Conservation (phyloP, 2,329 filamentous ascomycete genomes). For the Periconia sp. region DNA sequence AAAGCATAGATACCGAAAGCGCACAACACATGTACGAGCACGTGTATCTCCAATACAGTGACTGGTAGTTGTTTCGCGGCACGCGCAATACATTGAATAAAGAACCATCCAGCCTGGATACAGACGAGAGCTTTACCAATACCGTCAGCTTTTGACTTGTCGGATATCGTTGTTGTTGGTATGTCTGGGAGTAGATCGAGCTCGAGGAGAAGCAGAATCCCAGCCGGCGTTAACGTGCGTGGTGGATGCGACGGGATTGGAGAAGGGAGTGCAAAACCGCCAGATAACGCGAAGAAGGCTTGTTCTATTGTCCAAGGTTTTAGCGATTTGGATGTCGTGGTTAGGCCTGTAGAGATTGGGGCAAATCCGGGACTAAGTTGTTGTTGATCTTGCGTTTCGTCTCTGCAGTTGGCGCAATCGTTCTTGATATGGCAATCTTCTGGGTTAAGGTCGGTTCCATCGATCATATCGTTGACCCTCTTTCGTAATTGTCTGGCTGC, state of each 20-base stretch:
- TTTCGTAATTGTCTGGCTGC: slow-evolving; percentile 7
- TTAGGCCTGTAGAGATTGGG: too few species aligned
- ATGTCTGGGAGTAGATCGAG: slow-evolving; percentile 16
- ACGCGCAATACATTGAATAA: slow-evolving; percentile 38
- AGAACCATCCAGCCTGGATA: slow-evolving; percentile 45
- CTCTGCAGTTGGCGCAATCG: too few species aligned
- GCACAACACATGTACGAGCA: slow-evolving; percentile 38
- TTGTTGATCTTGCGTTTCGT: too few species aligned
- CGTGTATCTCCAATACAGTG: slow-evolving; percentile 43
- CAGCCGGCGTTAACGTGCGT: slow-evolving; percentile 20
- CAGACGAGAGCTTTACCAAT: slow-evolving; percentile 32
- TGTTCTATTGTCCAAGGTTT: slow-evolving; percentile 12
- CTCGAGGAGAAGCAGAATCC: slow-evolving; percentile 13
- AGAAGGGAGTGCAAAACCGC: slow-evolving; percentile 18
- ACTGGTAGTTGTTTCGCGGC: slow-evolving; percentile 37
- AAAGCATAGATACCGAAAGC: slow-evolving; percentile 36
- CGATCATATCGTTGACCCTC: slow-evolving; percentile 7
- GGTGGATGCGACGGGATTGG: slow-evolving; percentile 1
- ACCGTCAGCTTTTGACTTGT: slow-evolving; percentile 25
- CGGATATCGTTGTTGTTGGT: slow-evolving; percentile 8
- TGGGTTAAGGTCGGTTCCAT: too few species aligned
- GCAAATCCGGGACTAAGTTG: too few species aligned
- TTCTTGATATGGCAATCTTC: too few species aligned
- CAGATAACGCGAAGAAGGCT: slow-evolving; percentile 23
- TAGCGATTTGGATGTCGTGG: too few species aligned